Conservation (phyloP, 164 flowering plant genomes). For the Macadamia tetraphylla region DNA sequence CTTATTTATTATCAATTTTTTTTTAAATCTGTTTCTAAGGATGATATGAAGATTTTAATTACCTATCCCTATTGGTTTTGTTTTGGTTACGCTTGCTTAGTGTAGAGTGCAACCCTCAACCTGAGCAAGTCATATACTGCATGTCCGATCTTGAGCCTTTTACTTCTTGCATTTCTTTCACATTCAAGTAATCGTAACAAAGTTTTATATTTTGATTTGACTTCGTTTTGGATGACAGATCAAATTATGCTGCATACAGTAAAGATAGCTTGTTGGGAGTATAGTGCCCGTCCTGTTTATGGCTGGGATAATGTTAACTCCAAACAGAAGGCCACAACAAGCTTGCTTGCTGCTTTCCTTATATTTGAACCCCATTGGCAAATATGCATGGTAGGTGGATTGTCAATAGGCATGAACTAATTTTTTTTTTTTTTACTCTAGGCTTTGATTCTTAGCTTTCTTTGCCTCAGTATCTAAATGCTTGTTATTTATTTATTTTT, state of each 20-base stretch:
- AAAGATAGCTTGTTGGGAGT: conserved; percentile 88
- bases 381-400: conserved; percentile 94
- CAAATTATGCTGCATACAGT: conserved; percentile 55
- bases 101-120: too few relatives aligned
- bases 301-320: conserved; percentile 90
- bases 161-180: too few relatives aligned
- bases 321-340: conserved; percentile 87
- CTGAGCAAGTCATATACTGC: too few relatives aligned
- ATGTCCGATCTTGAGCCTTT: too few relatives aligned
- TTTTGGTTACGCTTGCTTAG: too few relatives aligned
- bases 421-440: background rate
- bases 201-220: conserved; percentile 1
- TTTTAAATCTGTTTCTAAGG: too few relatives aligned
- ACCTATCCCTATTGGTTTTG: too few relatives aligned
- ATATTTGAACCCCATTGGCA: conserved; percentile 99
- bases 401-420: conserved; percentile 66
- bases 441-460: background rate
- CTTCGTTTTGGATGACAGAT: conserved; percentile 22
- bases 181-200: too few relatives aligned
- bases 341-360: conserved; percentile 98
- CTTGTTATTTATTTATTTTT: too few relatives aligned
- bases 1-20: too few relatives aligned
- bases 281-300: conserved; percentile 78
- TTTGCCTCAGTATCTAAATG: background rate
- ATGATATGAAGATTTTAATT: too few relatives aligned